Conservation (phyloP, 2,329 filamentous ascomycete genomes). For the Gaeumannomyces tritici region DNA sequence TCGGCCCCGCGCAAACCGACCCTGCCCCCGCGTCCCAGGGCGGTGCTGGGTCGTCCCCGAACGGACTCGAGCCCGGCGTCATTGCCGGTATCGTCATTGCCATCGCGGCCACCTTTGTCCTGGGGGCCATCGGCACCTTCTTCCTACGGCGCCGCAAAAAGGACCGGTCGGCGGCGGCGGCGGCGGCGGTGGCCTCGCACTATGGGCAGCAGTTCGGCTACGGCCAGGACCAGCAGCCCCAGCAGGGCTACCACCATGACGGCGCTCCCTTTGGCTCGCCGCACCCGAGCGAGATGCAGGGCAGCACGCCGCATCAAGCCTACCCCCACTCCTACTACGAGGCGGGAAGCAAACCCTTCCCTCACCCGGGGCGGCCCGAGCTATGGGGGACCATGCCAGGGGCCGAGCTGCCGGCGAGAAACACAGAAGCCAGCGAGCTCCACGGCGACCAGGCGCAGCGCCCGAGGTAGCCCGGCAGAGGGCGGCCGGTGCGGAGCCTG, state of each 20-base stretch:
- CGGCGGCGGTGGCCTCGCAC: no score
- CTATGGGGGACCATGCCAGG: not conserved
- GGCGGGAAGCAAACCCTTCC: not conserved
- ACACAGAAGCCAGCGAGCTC: not conserved
- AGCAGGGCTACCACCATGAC: not conserved
- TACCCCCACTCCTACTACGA: not conserved
- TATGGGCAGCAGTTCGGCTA: not conserved
- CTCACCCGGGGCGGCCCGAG: not conserved
- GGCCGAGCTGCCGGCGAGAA: not conserved
- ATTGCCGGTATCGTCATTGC: constrained; percentile 1
- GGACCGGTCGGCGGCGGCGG: no score
- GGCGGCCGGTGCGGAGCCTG: no score
- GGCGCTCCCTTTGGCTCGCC: not conserved
- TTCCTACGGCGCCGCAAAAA: constrained; percentile 5
- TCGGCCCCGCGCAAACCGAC: not conserved
- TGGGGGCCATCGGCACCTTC: constrained; percentile 4
- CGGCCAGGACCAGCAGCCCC: not conserved
- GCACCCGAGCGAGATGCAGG: not conserved
- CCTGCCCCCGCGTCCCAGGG: no score
- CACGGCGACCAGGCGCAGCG: not conserved
- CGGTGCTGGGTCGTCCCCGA: not conserved
- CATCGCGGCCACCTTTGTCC: not conserved
- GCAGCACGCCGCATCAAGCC: not conserved
- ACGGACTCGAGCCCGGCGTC: not conserved
- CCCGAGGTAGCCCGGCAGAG: not conserved